Conservation (phyloP, 768 basidiomycete genomes). For the Collybiopsis confluens region DNA sequence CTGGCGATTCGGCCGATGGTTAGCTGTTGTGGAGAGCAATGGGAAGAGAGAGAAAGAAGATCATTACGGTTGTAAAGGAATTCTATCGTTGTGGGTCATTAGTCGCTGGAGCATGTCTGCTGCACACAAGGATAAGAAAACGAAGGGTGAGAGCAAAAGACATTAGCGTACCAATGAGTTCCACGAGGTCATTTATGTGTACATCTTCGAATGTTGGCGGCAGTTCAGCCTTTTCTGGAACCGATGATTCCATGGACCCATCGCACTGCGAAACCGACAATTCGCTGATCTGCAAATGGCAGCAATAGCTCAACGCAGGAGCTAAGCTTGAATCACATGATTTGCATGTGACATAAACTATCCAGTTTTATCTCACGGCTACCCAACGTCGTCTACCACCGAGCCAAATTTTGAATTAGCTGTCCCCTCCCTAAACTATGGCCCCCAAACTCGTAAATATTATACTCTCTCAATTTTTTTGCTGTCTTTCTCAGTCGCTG, state of each 20-base stretch:
- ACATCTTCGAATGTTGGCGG: slow-evolving; percentile 83
- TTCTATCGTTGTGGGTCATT: slow-evolving; percentile 93
- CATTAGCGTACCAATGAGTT: slow-evolving; percentile 71
- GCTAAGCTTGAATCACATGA: neutral
- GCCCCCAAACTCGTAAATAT: slow-evolving; percentile 69
- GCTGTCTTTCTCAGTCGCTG: neutral
- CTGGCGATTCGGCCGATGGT: slow-evolving; percentile 35
- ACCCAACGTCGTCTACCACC: neutral
- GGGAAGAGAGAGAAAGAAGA: slow-evolving; percentile 15
- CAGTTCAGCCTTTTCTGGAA: slow-evolving; percentile 66
- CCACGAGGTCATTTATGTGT: slow-evolving; percentile 75
- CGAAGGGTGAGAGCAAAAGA: slow-evolving; percentile 12
- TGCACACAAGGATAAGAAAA: slow-evolving; percentile 25
- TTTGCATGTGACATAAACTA: slow-evolving; percentile 29
- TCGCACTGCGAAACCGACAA: slow-evolving; percentile 40
- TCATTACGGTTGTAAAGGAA: slow-evolving; percentile 81
- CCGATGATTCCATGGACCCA: slow-evolving; percentile 80
- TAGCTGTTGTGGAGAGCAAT: neutral
- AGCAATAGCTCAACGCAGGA: neutral
- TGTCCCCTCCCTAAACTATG: slow-evolving; percentile 40
- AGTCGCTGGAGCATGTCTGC: slow-evolving; percentile 96
- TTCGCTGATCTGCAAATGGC: neutral
- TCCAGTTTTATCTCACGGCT: slow-evolving; percentile 42
- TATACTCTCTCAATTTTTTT: slow-evolving; percentile 6
- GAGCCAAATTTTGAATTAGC: neutral